A percentile compares a stretch with the other conserved stretches of the same genome.
These are phyloP conservation scores for Blastocystis sp. DNA, from an alignment of 352 stramenopile genomes.

Conservation along the genomic window DNA sequence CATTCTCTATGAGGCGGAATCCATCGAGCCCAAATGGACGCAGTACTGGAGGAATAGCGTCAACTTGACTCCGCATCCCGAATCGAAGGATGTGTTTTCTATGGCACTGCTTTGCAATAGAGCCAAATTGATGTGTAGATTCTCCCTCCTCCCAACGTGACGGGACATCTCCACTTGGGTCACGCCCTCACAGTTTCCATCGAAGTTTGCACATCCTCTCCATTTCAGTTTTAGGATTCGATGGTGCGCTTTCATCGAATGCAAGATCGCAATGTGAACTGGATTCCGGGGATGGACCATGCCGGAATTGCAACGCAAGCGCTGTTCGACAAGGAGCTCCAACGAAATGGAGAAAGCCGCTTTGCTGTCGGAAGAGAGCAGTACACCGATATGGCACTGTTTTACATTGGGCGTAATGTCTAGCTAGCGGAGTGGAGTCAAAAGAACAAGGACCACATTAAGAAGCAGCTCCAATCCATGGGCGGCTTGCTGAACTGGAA, in stretches of 20 bases:
- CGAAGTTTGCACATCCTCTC: not conserved
- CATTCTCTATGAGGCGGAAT: constrained; percentile 40
- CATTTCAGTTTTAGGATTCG: constrained; percentile 80
- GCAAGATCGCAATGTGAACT: constrained; percentile 91
- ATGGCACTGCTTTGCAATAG: not conserved
- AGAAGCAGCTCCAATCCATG: constrained; percentile 77
- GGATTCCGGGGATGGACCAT: constrained; percentile 94
- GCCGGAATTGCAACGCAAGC: constrained; percentile 95
- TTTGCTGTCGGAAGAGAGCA: constrained; percentile 84
- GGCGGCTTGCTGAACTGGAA: constrained; percentile 81
- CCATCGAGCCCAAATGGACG: constrained; percentile 25
- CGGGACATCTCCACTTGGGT: constrained; percentile 89
- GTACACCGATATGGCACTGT: constrained; percentile 81
- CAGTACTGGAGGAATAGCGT: constrained; percentile 8
- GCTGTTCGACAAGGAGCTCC: constrained; percentile 76
- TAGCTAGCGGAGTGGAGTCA: constrained; percentile 90
- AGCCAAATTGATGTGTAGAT: constrained; percentile 4
- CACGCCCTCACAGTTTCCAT: constrained; percentile 96
- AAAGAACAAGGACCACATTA: constrained; percentile 82
- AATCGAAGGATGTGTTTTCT: constrained; percentile 43
- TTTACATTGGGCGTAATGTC: not conserved
- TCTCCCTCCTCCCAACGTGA: constrained; percentile 86
- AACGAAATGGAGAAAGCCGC: constrained; percentile 76
- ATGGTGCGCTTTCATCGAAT: constrained; percentile 95
- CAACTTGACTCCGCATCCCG: constrained; percentile 32